Conservation (phyloP, 768 basidiomycete genomes). For the Tylopilus vinaceipallidus region DNA sequence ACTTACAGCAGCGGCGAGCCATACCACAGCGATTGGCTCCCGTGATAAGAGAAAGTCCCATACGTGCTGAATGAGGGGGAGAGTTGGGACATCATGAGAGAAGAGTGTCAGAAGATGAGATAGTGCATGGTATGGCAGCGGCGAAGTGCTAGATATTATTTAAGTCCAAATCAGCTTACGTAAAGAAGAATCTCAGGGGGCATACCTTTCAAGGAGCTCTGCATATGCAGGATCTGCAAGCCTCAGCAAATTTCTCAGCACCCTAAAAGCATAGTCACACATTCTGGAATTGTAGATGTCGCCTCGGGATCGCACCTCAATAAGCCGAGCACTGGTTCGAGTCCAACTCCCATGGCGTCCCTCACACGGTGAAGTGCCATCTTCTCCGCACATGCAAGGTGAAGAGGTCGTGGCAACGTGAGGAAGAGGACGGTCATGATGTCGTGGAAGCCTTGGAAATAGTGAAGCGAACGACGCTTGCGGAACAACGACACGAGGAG, state of each 20-base stretch:
- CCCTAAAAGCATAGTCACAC: conserved; percentile 36
- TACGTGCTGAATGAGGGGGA: conserved; percentile 86
- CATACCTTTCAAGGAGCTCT: conserved; percentile 63
- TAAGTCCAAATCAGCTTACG: not conserved
- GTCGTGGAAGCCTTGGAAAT: conserved; percentile 94
- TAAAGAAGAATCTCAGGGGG: conserved; percentile 1
- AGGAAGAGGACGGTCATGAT: conserved; percentile 83
- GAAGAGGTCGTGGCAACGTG: conserved; percentile 62
- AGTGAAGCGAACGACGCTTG: conserved; percentile 66
- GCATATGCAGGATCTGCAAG: conserved; percentile 71
- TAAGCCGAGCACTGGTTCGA: conserved; percentile 84
- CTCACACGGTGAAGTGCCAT: conserved; percentile 46
- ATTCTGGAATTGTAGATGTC: not conserved
- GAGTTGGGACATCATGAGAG: conserved; percentile 87
- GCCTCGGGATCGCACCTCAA: conserved; percentile 47
- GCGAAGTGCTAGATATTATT: conserved; percentile 51
- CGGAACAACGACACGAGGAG: conserved; percentile 77
- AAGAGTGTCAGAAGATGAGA: conserved; percentile 90
- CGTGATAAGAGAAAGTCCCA: conserved; percentile 88
- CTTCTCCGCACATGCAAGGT: conserved; percentile 48
- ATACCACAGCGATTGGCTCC: conserved; percentile 78
- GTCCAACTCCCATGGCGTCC: conserved; percentile 83
- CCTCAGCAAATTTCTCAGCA: conserved; percentile 71
- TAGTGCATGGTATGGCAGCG: conserved; percentile 85
- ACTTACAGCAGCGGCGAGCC: conserved; percentile 80